These are phyloP conservation scores for Fomitopsis schrenkii DNA, from an alignment of 1,284 basidiomycete species.

Conservation along the genomic window DNA sequence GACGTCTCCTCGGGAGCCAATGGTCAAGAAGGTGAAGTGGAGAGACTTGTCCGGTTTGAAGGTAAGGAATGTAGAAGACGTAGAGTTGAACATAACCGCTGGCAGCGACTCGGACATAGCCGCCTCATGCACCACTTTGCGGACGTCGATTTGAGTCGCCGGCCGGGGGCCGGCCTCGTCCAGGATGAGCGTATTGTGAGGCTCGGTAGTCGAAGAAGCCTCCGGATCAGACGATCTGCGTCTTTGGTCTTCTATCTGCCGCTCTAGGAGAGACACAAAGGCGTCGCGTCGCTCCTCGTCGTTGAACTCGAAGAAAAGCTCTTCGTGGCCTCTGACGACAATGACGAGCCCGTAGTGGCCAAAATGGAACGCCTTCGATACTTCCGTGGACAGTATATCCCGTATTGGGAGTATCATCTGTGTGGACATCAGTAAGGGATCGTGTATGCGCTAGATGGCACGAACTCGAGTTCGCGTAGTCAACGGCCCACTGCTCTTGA, in stretches of 20 bases:
- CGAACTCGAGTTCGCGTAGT: constrained; percentile 71
- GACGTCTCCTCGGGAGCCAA: constrained; percentile 91
- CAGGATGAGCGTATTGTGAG: constrained; percentile 64
- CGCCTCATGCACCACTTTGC: constrained; percentile 24
- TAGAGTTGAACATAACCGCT: constrained; percentile 90
- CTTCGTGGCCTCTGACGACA: constrained; percentile 93
- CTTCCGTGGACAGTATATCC: constrained; percentile 83
- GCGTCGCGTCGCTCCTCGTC: constrained; percentile 74
- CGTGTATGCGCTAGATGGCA: background rate
- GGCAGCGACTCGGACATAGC: constrained; percentile 64
- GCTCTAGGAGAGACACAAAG: constrained; percentile 72
- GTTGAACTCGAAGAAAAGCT: constrained; percentile 93
- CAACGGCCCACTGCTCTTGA: constrained; percentile 78
- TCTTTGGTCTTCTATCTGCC: constrained; percentile 75
- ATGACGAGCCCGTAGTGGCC: constrained; percentile 87
- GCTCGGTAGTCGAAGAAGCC: constrained; percentile 39
- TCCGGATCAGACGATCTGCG: constrained; percentile 44
- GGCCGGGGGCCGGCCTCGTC: constrained; percentile 65
- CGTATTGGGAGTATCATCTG: constrained; percentile 93
- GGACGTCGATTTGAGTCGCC: background rate
- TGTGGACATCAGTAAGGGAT: background rate
- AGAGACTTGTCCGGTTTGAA: constrained; percentile 86
- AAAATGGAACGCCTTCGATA: constrained; percentile 84
- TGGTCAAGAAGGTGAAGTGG: constrained; percentile 90
- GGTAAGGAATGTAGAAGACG: constrained; percentile 90